Evolutionary conservation across 78 protist genomes (phyloP), one percentile per base, ranked within the genome.

Genomic region (Paratrimastix pyriformis): DNA sequence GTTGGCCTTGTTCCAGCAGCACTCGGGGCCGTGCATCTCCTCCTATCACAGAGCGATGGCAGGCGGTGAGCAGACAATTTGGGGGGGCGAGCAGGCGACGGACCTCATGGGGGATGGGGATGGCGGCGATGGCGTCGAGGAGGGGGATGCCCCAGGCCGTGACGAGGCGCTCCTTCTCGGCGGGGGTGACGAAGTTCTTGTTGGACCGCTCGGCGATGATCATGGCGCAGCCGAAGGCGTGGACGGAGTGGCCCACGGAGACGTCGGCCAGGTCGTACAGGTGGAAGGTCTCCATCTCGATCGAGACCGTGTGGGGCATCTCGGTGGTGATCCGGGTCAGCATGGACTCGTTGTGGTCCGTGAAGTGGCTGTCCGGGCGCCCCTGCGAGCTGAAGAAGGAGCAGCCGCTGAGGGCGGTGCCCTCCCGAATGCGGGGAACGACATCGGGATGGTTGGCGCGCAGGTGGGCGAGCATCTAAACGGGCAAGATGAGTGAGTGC

Each of bases 241-340:
- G 15, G 45, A 62, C 26, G n/a, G n/a, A n/a, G 29, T 21, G 29
- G 13, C 68, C 68, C 37, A 11, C 21, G 11, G 45, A 35, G 37
- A 62, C 42, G 11, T 62, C 68, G 13, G 68, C 68, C 26, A 62
- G 68, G 21, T 62, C 68, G 37, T 29, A 62, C 24, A 62, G 37
- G 37, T 62, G 68, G 68, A 62, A 62, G 29, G 68, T 62, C 21
- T 62, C 68, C 68, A 62, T 62, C 37, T 62, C 68, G 21, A 62
- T 62, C 15, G 68, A 15, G 21, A 21, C 37, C 15, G 68, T 21
- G 18, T 33, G 29, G 15, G 68, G 68, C 11, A 62, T 15, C n/a
- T n/a, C n/a, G 29, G 68, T 21, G 21, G 68, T 21, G 21, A 62
- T 62, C 21, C 68, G 11, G 21, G 15, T 21, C 24, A 62, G 37